Conservation (phyloP, 140 eudicot species). For the Oenanthe javanica region DNA sequence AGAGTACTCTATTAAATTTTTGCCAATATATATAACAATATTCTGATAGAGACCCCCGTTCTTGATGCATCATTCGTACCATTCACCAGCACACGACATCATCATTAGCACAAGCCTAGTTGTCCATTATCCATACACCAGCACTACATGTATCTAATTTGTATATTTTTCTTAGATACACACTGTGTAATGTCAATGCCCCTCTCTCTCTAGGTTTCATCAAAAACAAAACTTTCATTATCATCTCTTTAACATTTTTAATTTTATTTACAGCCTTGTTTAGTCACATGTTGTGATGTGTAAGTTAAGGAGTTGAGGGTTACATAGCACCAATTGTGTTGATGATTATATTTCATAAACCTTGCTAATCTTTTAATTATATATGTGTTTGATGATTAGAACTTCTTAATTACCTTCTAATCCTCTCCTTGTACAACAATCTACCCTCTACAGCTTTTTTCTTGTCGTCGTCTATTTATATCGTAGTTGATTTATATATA, state of each 20-base stretch:
- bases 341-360: slow-evolving; percentile 55
- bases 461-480: not conserved
- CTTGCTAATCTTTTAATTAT: slow-evolving; percentile 40
- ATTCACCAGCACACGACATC: slow-evolving; percentile 66
- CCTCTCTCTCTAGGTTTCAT: slow-evolving; percentile 23
- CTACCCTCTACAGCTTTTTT: slow-evolving; percentile 15
- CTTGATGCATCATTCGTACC: slow-evolving; percentile 53
- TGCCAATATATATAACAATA: too few species aligned
- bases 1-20: too few species aligned
- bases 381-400: slow-evolving; percentile 28
- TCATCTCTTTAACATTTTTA: slow-evolving; percentile 21
- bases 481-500: not conserved
- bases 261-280: not conserved
- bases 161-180: not conserved
- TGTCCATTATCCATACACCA: slow-evolving; percentile 24
- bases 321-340: slow-evolving; percentile 66
- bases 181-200: not conserved
- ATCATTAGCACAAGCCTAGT: slow-evolving; percentile 56
- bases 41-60: slow-evolving; percentile 14
- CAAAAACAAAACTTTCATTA: slow-evolving; percentile 13
- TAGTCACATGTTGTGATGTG: not conserved
- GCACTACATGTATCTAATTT: not conserved
- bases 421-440: not conserved
- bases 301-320: slow-evolving; percentile 19
- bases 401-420: slow-evolving; percentile 1